phyloP scores from a whole-genome alignment of 2,329 filamentous ascomycete species.

The Fusarium dlaminii region DNA sequence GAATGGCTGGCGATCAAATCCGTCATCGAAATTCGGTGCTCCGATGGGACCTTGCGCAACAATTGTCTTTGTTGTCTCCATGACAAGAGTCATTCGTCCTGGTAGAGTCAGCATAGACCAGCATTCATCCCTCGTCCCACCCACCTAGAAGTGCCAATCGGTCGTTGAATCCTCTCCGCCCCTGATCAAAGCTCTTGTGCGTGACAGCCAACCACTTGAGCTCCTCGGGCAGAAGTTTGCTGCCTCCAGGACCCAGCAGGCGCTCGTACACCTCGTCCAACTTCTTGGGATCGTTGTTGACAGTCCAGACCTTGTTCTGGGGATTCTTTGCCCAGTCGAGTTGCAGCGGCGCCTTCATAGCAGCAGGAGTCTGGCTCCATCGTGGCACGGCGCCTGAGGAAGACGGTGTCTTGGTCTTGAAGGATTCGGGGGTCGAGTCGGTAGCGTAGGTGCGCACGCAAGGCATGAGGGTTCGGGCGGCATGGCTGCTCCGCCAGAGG shows the following conservation, averaged over 20 bases:
- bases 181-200: conserved; percentile 98
- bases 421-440: conserved; percentile 42
- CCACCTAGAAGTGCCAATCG: conserved; percentile 87
- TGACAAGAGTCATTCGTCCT: conserved; percentile 51
- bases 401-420: conserved; percentile 32
- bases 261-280: conserved; percentile 82
- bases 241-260: conserved; percentile 78
- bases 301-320: conserved; percentile 64
- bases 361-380: conserved; percentile 76
- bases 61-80: conserved; percentile 53
- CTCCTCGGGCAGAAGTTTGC: conserved; percentile 83
- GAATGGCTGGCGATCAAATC: conserved; percentile 70
- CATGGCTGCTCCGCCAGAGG: conserved; percentile 41
- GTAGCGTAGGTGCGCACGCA: conserved; percentile 45
- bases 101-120: conserved; percentile 15
- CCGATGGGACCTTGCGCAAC: conserved; percentile 47
- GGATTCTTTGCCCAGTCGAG: conserved; percentile 66
- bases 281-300: conserved; percentile 78
- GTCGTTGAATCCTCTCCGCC: conserved; percentile 92
- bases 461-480: conserved; percentile 34
- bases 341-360: conserved; percentile 75
- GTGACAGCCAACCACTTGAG: conserved; percentile 97
- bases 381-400: conserved; percentile 56
- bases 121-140: conserved; percentile 19
- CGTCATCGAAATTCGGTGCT: conserved; percentile 51